Base-by-base conservation (phyloP, 768 basidiomycete species). In the Russula olivacea region DNA sequence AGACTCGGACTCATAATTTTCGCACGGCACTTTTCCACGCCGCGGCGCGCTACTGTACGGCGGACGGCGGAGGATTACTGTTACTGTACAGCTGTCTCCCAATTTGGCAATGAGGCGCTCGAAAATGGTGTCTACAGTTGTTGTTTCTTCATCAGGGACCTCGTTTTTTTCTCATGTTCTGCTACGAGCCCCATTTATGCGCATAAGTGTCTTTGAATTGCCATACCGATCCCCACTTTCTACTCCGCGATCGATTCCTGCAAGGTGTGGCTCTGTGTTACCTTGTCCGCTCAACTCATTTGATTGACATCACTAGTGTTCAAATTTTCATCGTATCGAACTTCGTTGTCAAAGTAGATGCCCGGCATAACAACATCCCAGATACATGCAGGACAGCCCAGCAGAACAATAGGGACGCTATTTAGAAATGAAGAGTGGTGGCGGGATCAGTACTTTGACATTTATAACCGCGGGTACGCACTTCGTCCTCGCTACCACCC, bases 401-500 rank as follows among this genome's bases (percentile, higher is more conserved):
- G 5, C 25, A 63, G 57, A 57, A 25, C 28, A 9, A 54, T 54
- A 14, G 65, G 62, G 12, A 51, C 55, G 1, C 55, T 64, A 21
- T 48, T 59, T 17, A n/a, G 14, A 19, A 55, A 54, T 15, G 66
- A 67, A 23, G 17, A 11, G 21, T 67, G 63, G 64, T 67, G 66
- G 66, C 32, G 55, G 0, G 50, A 67, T 49, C 51, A 58, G 4
- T 55, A 61, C 38, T 4, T 36, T 11, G 43, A 25, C 4, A 23
- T 67, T 19, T 7, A 10, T 19, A 14, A 4, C 5, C 19, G 7
- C 25, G 66, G 66, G 14, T 67, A 67, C 45, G 34, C 28, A 6
- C 64, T 67, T 34, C 64, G 66, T 34, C 47, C 64, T 43, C 59
- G 64, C 19, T 67, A 61, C 47, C 41, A 40, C 32, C 63, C 64